These are phyloP conservation scores for Chlorella sp. DNA, from an alignment of 139 green algal species.

Conservation along the genomic window DNA sequence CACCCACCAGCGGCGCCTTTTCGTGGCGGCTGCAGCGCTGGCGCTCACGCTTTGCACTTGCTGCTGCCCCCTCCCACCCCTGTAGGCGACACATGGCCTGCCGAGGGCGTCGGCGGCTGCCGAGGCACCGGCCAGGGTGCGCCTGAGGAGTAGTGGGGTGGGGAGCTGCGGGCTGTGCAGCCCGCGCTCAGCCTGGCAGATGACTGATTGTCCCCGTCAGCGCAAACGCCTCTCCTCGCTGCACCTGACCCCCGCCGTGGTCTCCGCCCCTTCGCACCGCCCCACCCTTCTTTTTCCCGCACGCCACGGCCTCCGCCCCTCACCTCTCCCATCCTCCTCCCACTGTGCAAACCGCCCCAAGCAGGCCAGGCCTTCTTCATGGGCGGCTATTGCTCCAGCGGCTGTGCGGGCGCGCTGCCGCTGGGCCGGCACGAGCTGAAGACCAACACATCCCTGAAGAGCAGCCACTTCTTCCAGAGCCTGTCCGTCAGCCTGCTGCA, in stretches of 20 bases:
- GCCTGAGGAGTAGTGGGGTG: not conserved
- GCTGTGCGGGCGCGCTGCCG: not conserved
- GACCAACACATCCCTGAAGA: not conserved
- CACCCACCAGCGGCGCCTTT: not conserved
- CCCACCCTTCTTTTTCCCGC: no score
- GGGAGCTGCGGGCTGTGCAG: not conserved
- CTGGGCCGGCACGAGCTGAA: not conserved
- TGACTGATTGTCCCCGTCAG: no score
- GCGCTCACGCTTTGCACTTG: not conserved
- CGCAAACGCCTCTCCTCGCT: not conserved
- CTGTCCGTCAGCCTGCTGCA: no score
- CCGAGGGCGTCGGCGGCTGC: not conserved
- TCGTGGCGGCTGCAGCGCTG: not conserved
- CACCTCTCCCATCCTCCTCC: not conserved
- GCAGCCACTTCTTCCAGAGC: no score
- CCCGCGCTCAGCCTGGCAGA: not conserved
- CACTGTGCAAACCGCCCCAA: not conserved
- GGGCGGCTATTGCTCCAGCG: not conserved
- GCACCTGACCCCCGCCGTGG: no score
- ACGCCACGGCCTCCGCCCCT: no score
- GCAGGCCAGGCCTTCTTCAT: not conserved
- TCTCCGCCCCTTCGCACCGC: no score
- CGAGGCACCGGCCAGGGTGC: not conserved
- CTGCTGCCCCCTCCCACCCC: not conserved
- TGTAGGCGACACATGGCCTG: constrained; percentile 2